Evolutionary conservation across 495 filamentous ascomycete species (phyloP), one percentile per base, ranked within the genome.

Genomic region (Hypoxylon trugodes): DNA sequence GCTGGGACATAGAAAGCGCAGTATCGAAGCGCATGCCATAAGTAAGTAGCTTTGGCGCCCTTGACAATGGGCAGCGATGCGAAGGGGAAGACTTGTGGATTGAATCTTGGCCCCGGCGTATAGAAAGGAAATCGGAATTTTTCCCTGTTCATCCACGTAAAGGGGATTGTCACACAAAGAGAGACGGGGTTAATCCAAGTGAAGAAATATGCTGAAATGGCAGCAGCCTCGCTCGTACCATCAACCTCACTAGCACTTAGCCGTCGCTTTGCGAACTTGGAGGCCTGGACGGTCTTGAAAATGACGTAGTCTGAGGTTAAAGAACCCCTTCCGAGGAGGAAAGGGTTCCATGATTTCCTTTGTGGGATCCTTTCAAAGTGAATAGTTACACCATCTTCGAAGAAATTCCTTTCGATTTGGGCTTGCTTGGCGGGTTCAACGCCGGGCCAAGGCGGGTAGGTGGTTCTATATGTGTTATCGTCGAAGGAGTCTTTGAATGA

Each of bases 311-410:
- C 7, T 25, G 55, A 25, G 6, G 35, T 49, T 2, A 26, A 12
- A n/a, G 0, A 0, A n/a, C 69, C 57, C 3, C 2, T 5, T 6
- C 22, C 2, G 6, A 40, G 8, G 18, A 59, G n/a, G 3, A 30
- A 41, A 1, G 40, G 13, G 0, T 49, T 15, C 69, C 66, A 69
- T 3, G 12, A 61, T 10, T 42, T 59, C 13, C 60, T 19, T 5
- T 21, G 0, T 0, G 66, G 61, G 8, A 73, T n/a, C 2, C 35
- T 32, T 12, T 63, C 61, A 12, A 73, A 73, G 16, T 68, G 35
- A 22, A 73, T 64, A 15, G 70, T 73, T 18, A 52, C 61, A 1
- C 58, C 70, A 3, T 68, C 50, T 21, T 61, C 64, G 12, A 73
- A 56, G n/a, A 18, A 73, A 1, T 9, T 35, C n/a, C 19, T 42